phyloP scores from a whole-genome alignment of 163 green algal genomes.

The Chlorella variabilis region DNA sequence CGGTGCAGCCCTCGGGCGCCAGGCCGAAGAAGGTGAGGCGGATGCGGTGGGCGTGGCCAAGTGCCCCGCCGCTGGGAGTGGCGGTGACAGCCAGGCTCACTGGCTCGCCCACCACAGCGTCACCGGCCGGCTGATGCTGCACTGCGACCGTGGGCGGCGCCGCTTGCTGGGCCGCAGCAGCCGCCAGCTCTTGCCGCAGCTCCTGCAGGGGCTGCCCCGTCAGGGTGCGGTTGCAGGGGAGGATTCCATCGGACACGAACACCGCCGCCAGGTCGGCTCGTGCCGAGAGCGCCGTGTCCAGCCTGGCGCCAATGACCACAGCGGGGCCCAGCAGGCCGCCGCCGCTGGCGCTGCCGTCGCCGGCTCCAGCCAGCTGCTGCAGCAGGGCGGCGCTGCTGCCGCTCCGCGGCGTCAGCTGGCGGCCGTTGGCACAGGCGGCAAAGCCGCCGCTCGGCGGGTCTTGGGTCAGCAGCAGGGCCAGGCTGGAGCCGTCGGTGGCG shows the following conservation, averaged over 20 bases:
- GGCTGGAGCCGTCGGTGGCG: not conserved
- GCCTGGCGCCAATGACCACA: conserved; percentile 10
- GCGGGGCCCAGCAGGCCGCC: not conserved
- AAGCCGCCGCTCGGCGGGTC: not conserved
- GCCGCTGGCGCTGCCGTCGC: no score
- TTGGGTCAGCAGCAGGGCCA: conserved; percentile 1
- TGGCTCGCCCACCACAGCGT: not conserved
- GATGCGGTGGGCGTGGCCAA: not conserved
- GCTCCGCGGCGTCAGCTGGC: not conserved
- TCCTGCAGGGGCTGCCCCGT: not conserved
- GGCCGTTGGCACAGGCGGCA: conserved; percentile 6
- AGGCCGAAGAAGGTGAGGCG: conserved; percentile 20
- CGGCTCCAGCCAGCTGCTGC: not conserved
- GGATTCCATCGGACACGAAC: not conserved
- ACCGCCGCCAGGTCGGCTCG: not conserved
- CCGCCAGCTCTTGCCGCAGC: not conserved
- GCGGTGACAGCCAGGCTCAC: not conserved
- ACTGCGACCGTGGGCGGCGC: not conserved
- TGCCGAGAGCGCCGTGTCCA: not conserved
- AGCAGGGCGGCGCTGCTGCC: not conserved
- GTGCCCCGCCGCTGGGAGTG: not conserved
- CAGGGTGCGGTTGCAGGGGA: not conserved
- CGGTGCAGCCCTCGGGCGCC: not conserved
- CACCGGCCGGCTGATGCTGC: not conserved
- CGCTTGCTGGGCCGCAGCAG: not conserved